Percentiles rank a stretch among this genome's conserved stretches.
Conservation (phyloP, 306 rosid genomes). For the Lupinus albus region DNA sequence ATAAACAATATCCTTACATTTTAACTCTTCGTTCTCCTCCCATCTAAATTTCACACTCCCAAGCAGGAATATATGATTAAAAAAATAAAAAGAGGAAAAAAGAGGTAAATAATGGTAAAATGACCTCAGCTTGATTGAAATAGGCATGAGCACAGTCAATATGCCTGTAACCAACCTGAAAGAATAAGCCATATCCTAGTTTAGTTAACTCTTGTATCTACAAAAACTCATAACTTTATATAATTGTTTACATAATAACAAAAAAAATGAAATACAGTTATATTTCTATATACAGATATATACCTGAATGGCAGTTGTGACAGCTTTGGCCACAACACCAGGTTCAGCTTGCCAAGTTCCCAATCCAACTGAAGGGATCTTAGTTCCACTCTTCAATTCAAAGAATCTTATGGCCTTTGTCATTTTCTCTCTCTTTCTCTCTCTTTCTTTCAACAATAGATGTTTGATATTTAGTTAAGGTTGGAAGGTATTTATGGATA, state of each 20-base stretch:
- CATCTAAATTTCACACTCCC: too few relatives aligned
- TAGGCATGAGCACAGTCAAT: conserved; percentile 70
- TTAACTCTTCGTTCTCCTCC: too few relatives aligned
- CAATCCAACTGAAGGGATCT: conserved; percentile 52
- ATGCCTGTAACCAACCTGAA: conserved; percentile 48
- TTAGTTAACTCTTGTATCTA: not conserved
- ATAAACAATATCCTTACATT: too few relatives aligned
- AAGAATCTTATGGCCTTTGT: conserved; percentile 37
- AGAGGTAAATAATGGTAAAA: not conserved
- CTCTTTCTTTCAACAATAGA: not conserved
- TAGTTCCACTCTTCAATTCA: not conserved
- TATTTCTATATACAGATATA: too few relatives aligned
- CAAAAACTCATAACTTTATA: not conserved
- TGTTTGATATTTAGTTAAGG: not conserved
- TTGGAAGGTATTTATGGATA: too few relatives aligned
- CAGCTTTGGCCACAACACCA: conserved; percentile 50
- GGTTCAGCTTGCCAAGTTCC: conserved; percentile 58
- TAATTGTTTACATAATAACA: not conserved
- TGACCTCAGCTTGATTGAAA: conserved; percentile 59
- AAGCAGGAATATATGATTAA: not conserved
- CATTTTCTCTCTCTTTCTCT: conserved; percentile 29
- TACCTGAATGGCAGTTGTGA: conserved; percentile 64
- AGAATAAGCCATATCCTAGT: not conserved
- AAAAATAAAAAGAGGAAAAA: not conserved
- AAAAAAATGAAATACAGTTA: too few relatives aligned